phyloP scores from a whole-genome alignment of 2,329 filamentous ascomycete species.

The Nemania sp. region DNA sequence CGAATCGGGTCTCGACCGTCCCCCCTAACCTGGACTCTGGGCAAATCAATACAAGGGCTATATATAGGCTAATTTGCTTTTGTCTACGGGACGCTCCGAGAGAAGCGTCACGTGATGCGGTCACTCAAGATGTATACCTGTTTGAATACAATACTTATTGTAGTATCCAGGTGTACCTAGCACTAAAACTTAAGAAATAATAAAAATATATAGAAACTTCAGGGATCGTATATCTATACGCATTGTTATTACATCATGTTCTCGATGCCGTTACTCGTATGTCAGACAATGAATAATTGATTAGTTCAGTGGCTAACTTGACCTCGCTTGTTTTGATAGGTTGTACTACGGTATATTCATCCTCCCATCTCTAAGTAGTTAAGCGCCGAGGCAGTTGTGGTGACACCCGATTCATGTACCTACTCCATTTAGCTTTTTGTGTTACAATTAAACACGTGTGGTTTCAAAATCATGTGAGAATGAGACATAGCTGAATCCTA shows the following conservation, averaged over 20 bases:
- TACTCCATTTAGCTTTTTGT: neutral
- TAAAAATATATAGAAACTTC: too few species aligned
- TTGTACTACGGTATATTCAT: neutral
- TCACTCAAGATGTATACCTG: neutral
- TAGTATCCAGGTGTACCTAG: neutral
- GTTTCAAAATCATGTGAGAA: too few species aligned
- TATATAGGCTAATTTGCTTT: slow-evolving; percentile 1
- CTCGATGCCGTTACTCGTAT: too few species aligned
- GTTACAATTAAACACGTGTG: neutral
- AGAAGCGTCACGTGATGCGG: neutral
- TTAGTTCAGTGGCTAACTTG: neutral
- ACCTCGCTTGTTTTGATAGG: neutral
- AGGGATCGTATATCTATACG: too few species aligned
- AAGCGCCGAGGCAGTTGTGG: neutral
- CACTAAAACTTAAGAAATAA: too few species aligned
- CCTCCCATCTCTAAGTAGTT: neutral
- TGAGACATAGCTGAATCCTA: neutral
- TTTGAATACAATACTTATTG: neutral
- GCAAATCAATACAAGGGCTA: neutral
- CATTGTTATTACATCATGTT: too few species aligned
- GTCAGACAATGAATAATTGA: neutral
- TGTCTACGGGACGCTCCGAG: neutral
- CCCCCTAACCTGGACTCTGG: neutral
- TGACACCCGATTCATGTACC: neutral
- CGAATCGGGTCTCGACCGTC: neutral